These are phyloP conservation scores for Microsporum canis DNA, from an alignment of 2,329 filamentous ascomycete species.

Conservation along the genomic window DNA sequence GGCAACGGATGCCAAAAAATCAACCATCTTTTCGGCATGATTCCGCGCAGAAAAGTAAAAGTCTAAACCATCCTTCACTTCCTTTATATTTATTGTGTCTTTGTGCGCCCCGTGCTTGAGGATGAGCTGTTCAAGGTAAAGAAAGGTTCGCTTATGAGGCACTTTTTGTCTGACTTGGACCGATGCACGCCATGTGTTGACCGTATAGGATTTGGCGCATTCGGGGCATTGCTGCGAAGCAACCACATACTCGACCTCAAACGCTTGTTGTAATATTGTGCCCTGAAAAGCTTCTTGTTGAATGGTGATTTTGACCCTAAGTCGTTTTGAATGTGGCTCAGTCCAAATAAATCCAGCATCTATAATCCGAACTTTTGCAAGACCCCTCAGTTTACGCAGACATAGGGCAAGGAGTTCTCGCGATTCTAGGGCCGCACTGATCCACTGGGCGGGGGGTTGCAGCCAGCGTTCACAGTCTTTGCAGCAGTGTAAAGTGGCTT, in stretches of 20 bases:
- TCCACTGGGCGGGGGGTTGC: constrained; percentile 73
- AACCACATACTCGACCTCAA: constrained; percentile 87
- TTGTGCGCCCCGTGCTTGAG: constrained; percentile 84
- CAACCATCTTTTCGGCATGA: constrained; percentile 82
- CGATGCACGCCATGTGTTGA: constrained; percentile 85
- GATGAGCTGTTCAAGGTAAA: constrained; percentile 85
- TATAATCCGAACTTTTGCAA: constrained; percentile 85
- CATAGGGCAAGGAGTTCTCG: constrained; percentile 87
- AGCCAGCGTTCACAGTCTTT: constrained; percentile 91
- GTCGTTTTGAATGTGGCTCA: constrained; percentile 82
- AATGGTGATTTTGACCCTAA: constrained; percentile 92
- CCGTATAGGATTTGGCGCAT: constrained; percentile 89
- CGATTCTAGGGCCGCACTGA: constrained; percentile 73
- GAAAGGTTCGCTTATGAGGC: constrained; percentile 77
- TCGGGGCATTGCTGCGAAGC: constrained; percentile 90
- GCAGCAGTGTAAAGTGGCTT: constrained; percentile 83
- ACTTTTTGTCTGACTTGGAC: constrained; percentile 97
- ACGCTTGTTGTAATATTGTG: constrained; percentile 75
- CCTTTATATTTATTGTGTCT: constrained; percentile 96
- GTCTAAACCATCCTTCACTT: constrained; percentile 88
- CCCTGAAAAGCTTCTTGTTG: constrained; percentile 59
- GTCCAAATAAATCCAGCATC: constrained; percentile 98
- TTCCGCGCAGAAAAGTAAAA: constrained; percentile 89
- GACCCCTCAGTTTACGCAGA: constrained; percentile 71
- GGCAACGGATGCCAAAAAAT: constrained; percentile 73